Percentiles rank a stretch among this genome's conserved stretches.
These are phyloP conservation scores for Phialophora macrospora DNA, from an alignment of 2,329 filamentous ascomycete species.

Conservation along the genomic window DNA sequence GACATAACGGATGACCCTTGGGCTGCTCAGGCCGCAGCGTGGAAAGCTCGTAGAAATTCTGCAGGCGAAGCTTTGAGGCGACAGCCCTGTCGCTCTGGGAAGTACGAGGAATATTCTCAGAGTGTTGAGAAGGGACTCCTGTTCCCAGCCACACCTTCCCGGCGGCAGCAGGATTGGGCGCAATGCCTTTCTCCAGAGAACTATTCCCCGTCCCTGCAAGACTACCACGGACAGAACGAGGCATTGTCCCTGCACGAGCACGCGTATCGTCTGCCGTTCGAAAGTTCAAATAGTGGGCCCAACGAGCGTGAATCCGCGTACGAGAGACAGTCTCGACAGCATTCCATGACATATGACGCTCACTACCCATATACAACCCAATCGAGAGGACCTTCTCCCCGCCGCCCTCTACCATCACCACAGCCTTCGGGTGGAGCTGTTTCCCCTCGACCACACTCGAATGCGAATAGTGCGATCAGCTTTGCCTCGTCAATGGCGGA, in stretches of 20 bases:
- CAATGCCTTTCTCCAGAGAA: slow-evolving; percentile 7
- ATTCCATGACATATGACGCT: slow-evolving; percentile 11
- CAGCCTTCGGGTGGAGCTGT: not conserved
- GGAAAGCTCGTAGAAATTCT: slow-evolving; percentile 31
- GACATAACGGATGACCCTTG: slow-evolving; percentile 35
- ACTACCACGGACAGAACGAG: slow-evolving; percentile 8
- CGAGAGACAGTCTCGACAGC: slow-evolving; percentile 7
- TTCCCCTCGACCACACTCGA: slow-evolving; percentile 19
- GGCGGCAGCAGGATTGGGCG: slow-evolving; percentile 9
- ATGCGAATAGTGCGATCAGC: slow-evolving; percentile 22
- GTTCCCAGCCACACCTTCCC: slow-evolving; percentile 31
- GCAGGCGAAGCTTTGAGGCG: slow-evolving; percentile 21
- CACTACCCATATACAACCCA: slow-evolving; percentile 1
- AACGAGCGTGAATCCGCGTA: slow-evolving; percentile 15
- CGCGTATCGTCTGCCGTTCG: not conserved
- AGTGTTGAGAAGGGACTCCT: slow-evolving; percentile 24
- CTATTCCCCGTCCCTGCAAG: slow-evolving; percentile 15
- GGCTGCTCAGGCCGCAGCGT: slow-evolving; percentile 32
- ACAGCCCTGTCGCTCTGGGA: slow-evolving; percentile 18
- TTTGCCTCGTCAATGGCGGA: slow-evolving; percentile 27
- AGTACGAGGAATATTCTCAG: slow-evolving; percentile 13
- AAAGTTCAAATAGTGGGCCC: not conserved
- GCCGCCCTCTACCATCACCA: not conserved
- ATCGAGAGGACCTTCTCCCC: slow-evolving; percentile 2
- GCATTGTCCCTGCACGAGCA: not conserved